Evolutionary conservation across 371 early-diverging fungal genomes (phyloP), one percentile per base, ranked within the genome.

Genomic region (Mucor lusitanicus): DNA sequence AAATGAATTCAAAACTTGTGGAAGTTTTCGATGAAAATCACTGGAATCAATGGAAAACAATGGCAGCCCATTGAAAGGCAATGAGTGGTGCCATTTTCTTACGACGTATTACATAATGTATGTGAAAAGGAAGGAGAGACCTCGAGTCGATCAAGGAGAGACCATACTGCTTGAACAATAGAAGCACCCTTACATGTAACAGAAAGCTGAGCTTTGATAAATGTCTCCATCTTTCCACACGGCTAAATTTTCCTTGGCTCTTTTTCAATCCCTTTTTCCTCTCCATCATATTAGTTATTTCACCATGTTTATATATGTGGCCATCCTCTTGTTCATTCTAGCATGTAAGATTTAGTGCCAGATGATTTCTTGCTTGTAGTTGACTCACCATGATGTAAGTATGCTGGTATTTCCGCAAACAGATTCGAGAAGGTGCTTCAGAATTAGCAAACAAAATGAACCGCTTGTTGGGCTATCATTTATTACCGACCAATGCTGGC

Each of bases 391-490:
- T 46, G 3, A 7, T 21, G 7, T 46, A 30, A 81, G 82, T 73
- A 64, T 71, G 73, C 44, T 77, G 68, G 63, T 48, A 73, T 44
- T 73, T 71, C 32, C 79, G 84, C 28, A 63, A 71, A 55, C 64
- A 63, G 6, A 57, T 84, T 35, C 37, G 40, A 6, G 65, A 73
- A 9, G 63, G 50, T 2, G 70, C 71, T 42, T 77, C 77, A 21
- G 48, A 65, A 50, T 65, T 72, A 17, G 83, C 83, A 5, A 67
- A 83, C 40, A 74, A 77, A 64, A 71, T 72, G 23, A 84, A 84
- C 46, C 74, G 76, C 15, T 39, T 79, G 19, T 61, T 84, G 28
- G 84, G 84, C 9, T 84, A 84, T 58, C 84, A 78, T 63, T 63
- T 79, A 50, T 69, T 84, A 30, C 84, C 84, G 15, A 81, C 81